phyloP scores from a whole-genome alignment of 2,329 filamentous ascomycete species.

The Claviceps sp. region DNA sequence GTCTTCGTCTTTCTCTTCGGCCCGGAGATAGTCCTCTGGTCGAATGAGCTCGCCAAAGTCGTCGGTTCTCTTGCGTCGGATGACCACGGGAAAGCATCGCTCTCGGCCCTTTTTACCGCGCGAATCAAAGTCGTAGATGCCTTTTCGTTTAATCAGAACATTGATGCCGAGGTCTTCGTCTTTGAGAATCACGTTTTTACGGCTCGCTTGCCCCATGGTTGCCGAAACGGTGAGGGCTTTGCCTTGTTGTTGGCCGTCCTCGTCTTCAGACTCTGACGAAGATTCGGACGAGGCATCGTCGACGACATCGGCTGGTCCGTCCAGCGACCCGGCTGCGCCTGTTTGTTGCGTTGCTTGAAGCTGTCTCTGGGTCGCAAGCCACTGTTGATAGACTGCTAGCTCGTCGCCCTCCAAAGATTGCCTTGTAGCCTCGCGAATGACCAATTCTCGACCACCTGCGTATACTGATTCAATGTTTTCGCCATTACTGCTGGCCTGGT shows the following conservation, averaged over 20 bases:
- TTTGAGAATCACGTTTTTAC: constrained; percentile 73
- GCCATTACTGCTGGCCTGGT: constrained; percentile 33
- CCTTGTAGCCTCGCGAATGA: constrained; percentile 46
- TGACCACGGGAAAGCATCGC: constrained; percentile 77
- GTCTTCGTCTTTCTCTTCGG: constrained; percentile 76
- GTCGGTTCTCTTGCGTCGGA: constrained; percentile 66
- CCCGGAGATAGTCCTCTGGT: constrained; percentile 84
- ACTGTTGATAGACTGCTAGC: constrained; percentile 75
- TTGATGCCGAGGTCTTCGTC: constrained; percentile 90
- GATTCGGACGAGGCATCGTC: constrained; percentile 81
- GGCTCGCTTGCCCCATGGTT: constrained; percentile 67
- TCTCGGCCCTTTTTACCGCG: constrained; percentile 84
- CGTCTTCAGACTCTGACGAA: constrained; percentile 76
- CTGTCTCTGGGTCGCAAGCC: constrained; percentile 76
- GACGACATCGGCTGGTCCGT: constrained; percentile 57
- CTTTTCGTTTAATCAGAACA: constrained; percentile 74
- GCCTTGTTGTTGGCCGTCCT: constrained; percentile 80
- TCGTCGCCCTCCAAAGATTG: constrained; percentile 63
- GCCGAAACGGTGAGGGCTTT: constrained; percentile 82
- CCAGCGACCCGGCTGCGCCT: constrained; percentile 52
- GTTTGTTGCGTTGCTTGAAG: constrained; percentile 68
- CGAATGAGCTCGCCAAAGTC: constrained; percentile 92
- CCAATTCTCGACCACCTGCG: constrained; percentile 47
- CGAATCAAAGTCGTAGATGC: constrained; percentile 87
- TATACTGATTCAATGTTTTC: constrained; percentile 54